These are phyloP conservation scores for Friedmanniomyces endolithicus DNA, from an alignment of 495 filamentous ascomycete genomes.

Conservation along the genomic window DNA sequence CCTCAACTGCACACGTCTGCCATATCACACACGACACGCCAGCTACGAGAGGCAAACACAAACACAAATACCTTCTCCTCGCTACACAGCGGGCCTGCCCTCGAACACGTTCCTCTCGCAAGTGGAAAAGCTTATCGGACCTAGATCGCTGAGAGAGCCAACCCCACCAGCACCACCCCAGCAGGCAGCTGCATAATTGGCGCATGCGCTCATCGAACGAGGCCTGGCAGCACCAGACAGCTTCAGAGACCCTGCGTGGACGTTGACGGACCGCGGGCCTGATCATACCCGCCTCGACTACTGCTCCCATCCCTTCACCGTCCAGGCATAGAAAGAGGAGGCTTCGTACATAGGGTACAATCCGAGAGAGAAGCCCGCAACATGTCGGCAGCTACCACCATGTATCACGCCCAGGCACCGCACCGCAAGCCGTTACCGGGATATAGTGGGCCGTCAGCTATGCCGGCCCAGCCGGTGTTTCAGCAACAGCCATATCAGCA, in stretches of 20 bases:
- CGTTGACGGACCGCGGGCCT: background rate
- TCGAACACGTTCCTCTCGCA: background rate
- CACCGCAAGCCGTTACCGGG: constrained; percentile 15
- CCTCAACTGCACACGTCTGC: too few relatives aligned
- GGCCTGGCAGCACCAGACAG: background rate
- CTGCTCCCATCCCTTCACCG: background rate
- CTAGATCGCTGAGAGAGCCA: background rate
- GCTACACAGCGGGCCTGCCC: too few relatives aligned
- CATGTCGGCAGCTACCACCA: constrained; percentile 10
- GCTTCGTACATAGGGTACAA: background rate
- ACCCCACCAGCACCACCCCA: background rate
- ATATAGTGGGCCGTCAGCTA: constrained; percentile 1
- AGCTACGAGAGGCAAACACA: background rate
- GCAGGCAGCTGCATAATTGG: background rate
- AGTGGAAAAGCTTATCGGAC: background rate
- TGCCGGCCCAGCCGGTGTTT: background rate
- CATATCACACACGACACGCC: too few relatives aligned
- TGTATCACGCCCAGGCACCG: constrained; percentile 9
- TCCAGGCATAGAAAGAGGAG: background rate
- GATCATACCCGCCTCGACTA: background rate
- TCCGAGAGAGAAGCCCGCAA: background rate
- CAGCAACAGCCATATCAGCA: constrained; percentile 1
- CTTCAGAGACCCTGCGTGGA: background rate
- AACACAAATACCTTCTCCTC: too few relatives aligned
- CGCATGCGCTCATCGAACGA: background rate